Evolutionary conservation across 2,329 filamentous ascomycete genomes (phyloP), one percentile per base, ranked within the genome.

Genomic region (Stagonosporopsis chrysanthemi): DNA sequence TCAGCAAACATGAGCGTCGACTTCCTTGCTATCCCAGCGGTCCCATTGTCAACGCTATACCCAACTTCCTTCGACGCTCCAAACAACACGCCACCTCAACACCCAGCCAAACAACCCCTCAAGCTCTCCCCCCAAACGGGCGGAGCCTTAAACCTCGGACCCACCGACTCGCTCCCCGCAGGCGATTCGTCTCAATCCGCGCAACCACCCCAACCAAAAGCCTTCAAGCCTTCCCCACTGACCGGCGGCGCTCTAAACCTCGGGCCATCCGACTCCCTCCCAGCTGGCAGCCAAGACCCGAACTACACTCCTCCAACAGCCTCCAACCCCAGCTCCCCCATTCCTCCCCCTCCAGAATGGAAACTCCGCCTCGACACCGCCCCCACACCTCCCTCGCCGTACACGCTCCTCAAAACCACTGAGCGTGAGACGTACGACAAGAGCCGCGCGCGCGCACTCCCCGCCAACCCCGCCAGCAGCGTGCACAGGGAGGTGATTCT

Each of bases 351-450:
- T 5, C 63, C 68, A 29, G 48, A 73, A 50, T 87, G 83, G 81
- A 69, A 63, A n/a, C 66, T 88, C 15, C 75, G 78, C 14, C 68
- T 88, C 12, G 87, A 89, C 72, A 77, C 78, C 0, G 56, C 77
- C 26, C 68, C 78, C 3, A 89, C 83, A 0, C 67, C 72, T 0
- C 79, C 82, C 0, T 82, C 82, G 0, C 83, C 86, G n/a, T 90
- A 89, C 70, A 97, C 93, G 0, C 87, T 88, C 56, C 90, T 90
- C 79, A 98, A 99, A 76, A 98, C 94, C 0, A 95, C 90, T 0
- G 80, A 83, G 44, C 86, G 94, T 14, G 78, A 81, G 9, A 81
- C 87, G 72, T 98, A 98, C 74, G 85, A 90, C 42, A 79, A 78
- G 2, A 90, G 92, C 1, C 85, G 92, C 8, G 70, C 78, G 24